A percentile compares a stretch with the other conserved stretches of the same genome.
phyloP scores from a whole-genome alignment of 73 alveolate species.

The Urostyla sp. region DNA sequence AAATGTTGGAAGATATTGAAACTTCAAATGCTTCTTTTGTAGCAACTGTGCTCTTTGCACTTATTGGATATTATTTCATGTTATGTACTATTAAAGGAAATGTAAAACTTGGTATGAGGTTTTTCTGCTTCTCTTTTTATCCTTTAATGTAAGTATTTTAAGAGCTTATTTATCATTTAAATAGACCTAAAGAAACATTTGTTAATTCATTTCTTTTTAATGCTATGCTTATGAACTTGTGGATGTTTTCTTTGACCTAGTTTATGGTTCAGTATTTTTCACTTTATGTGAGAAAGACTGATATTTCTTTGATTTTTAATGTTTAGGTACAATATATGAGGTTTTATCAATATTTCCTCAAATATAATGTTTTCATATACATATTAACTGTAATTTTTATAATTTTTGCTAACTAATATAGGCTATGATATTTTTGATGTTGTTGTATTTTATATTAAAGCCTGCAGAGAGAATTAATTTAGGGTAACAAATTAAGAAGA shows the following conservation, averaged over 20 bases:
- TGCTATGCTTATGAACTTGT: conserved; percentile 70
- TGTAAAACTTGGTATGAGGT: conserved; percentile 88
- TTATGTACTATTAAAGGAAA: conserved; percentile 86
- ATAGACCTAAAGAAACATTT: conserved; percentile 84
- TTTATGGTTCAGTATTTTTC: conserved; percentile 77
- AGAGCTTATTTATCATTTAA: background rate
- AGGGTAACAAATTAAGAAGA: conserved; percentile 36
- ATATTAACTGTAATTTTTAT: conserved; percentile 40
- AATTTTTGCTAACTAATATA: too few relatives aligned
- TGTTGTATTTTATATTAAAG: conserved; percentile 48
- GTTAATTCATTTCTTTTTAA: conserved; percentile 88
- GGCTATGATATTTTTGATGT: conserved; percentile 55
- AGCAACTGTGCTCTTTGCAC: conserved; percentile 73
- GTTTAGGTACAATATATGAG: conserved; percentile 72
- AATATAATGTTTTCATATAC: conserved; percentile 76
- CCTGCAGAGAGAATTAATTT: conserved; percentile 48
- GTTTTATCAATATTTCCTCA: conserved; percentile 79
- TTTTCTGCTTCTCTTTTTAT: conserved; percentile 81
- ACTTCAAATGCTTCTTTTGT: conserved; percentile 75
- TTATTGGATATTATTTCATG: conserved; percentile 76
- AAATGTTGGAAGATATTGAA: conserved; percentile 75
- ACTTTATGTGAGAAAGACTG: conserved; percentile 73
- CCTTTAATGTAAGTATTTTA: conserved; percentile 77
- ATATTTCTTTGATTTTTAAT: conserved; percentile 72
- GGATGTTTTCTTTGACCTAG: conserved; percentile 81